phyloP scores from a whole-genome alignment of 495 filamentous ascomycete species.

The Neurospora intermedia region DNA sequence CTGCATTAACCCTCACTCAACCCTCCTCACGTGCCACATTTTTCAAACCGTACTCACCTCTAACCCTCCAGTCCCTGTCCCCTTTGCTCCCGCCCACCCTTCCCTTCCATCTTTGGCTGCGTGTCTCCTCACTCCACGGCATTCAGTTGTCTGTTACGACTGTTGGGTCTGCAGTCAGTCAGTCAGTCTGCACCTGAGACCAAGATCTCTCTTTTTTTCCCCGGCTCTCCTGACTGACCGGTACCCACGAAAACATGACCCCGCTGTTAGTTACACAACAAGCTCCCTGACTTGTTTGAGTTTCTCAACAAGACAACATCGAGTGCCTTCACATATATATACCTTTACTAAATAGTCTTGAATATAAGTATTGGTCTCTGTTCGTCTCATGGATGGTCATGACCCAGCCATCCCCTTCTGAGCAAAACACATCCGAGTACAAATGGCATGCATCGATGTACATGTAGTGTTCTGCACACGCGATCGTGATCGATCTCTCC shows the following conservation, averaged over 20 bases:
- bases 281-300: background rate
- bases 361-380: background rate
- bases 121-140: background rate
- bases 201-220: background rate
- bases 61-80: background rate
- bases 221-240: background rate
- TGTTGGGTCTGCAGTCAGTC: background rate
- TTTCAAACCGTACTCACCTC: background rate
- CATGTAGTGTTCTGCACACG: background rate
- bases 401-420: background rate
- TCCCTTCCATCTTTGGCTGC: background rate
- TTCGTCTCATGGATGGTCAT: background rate
- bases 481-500: background rate
- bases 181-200: background rate
- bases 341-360: background rate
- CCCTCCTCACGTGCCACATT: background rate
- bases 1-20: background rate
- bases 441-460: background rate
- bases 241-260: background rate
- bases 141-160: background rate
- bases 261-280: background rate
- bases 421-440: background rate
- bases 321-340: background rate
- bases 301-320: background rate
- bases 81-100: background rate